Evolutionary conservation across 257 asterid species (phyloP).

Genomic region (Capsicum pubescens): DNA sequence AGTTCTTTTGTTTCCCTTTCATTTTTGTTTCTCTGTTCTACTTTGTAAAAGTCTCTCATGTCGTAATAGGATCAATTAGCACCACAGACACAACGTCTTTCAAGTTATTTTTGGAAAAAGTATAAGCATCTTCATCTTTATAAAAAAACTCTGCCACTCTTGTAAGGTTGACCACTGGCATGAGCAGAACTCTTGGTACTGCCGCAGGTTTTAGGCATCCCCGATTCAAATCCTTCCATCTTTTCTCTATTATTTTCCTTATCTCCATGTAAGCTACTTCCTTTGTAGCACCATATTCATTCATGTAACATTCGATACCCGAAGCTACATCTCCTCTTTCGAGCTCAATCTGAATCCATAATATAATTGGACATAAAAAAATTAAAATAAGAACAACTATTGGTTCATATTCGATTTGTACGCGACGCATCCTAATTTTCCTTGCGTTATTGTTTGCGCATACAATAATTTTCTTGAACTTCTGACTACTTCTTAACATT

Average conservation of each 20-base stretch:
- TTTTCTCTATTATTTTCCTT: not conserved
- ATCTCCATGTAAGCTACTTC: conserved; percentile 28
- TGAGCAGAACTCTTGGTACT: conserved; percentile 25
- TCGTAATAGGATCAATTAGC: not conserved
- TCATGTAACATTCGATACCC: conserved; percentile 5
- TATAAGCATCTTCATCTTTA: conserved; percentile 36
- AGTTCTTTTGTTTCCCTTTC: not conserved
- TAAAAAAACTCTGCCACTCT: conserved; percentile 29
- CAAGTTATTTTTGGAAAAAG: conserved; percentile 30
- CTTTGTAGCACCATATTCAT: not conserved
- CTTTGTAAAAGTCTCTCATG: not conserved
- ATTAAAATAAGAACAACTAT: not conserved
- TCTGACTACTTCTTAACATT: too few species aligned
- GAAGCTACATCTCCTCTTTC: conserved; percentile 25
- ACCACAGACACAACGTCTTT: not conserved
- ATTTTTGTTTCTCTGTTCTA: too few species aligned
- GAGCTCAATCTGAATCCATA: not conserved
- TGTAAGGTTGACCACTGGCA: conserved; percentile 28
- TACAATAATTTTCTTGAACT: not conserved
- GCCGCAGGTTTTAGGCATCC: conserved; percentile 28
- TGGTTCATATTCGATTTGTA: not conserved
- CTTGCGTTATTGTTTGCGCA: not conserved
- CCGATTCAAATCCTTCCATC: conserved; percentile 41
- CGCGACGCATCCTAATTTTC: too few species aligned
- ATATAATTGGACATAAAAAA: not conserved